phyloP scores from a whole-genome alignment of 345 rosid genomes.

The Hypericum perforatum region DNA sequence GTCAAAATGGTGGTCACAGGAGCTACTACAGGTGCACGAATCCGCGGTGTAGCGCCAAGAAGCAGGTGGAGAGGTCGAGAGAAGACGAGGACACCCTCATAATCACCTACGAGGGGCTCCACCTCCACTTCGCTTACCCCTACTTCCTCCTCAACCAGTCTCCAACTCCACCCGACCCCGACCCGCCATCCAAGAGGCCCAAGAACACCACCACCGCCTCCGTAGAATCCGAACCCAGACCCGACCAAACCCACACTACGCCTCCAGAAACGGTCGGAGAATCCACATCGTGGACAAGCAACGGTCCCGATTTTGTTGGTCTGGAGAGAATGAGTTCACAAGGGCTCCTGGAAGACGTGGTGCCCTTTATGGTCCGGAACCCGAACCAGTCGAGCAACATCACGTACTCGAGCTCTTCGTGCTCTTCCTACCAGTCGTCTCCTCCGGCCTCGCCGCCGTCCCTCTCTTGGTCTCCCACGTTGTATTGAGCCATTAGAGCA shows the following conservation, averaged over 20 bases:
- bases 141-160: slow-evolving; percentile 24
- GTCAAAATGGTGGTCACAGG: slow-evolving; percentile 26
- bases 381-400: slow-evolving; percentile 13
- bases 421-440: slow-evolving; percentile 36
- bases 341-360: slow-evolving; percentile 57
- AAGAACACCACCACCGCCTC: slow-evolving; percentile 10
- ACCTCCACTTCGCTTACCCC: slow-evolving; percentile 57
- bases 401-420: slow-evolving; percentile 22
- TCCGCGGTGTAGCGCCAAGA: slow-evolving; percentile 73
- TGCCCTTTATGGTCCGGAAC: slow-evolving; percentile 47
- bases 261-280: background rate
- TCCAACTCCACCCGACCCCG: slow-evolving; percentile 3
- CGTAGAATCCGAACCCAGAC: slow-evolving; percentile 1
- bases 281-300: background rate
- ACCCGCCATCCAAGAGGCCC: slow-evolving; percentile 33
- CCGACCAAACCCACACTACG: background rate
- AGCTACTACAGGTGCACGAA: slow-evolving; percentile 89
- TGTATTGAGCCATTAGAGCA: slow-evolving; percentile 27
- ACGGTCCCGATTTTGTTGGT: too few relatives aligned
- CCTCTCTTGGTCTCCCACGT: background rate
- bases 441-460: slow-evolving; percentile 36
- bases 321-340: too few relatives aligned
- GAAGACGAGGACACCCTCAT: slow-evolving; percentile 56
- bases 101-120: slow-evolving; percentile 83
- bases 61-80: slow-evolving; percentile 64